These are phyloP conservation scores for Hymenoscyphus fraxineus DNA, from an alignment of 2,329 filamentous ascomycete species.

Conservation along the genomic window DNA sequence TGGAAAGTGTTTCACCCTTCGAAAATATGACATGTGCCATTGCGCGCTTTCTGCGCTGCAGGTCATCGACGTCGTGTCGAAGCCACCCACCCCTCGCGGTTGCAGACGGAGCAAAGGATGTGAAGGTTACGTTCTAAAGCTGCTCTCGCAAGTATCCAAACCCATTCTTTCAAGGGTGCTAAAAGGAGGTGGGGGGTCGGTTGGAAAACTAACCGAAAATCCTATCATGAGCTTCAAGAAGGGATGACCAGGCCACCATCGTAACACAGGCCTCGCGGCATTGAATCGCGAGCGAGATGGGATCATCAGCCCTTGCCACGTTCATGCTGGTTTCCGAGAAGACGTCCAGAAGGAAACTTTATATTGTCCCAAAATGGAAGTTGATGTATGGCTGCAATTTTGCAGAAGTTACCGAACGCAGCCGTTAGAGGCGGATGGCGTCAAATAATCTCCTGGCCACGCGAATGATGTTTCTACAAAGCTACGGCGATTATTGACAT, in stretches of 20 bases:
- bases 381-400: slow-evolving; percentile 28
- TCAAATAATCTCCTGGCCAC: slow-evolving; percentile 25
- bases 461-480: slow-evolving; percentile 23
- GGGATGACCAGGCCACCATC: not conserved
- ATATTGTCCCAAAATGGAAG: slow-evolving; percentile 15
- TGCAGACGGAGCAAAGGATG: slow-evolving; percentile 2
- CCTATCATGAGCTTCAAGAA: not conserved
- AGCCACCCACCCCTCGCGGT: not conserved
- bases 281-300: slow-evolving; percentile 9
- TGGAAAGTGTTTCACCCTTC: slow-evolving; percentile 24
- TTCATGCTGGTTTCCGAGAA: slow-evolving; percentile 15
- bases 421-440: slow-evolving; percentile 20
- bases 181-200: slow-evolving; percentile 2
- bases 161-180: not conserved
- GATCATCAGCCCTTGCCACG: slow-evolving; percentile 26
- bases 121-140: not conserved
- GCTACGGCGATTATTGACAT: slow-evolving; percentile 22
- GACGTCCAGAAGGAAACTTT: slow-evolving; percentile 15
- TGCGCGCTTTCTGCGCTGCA: slow-evolving; percentile 23
- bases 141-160: not conserved
- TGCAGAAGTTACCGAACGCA: slow-evolving; percentile 20
- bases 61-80: slow-evolving; percentile 23
- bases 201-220: not conserved
- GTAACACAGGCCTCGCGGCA: slow-evolving; percentile 4
- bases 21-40: slow-evolving; percentile 17